Evolutionary conservation across 1,139 yeast species (phyloP).

Genomic region (Hemisphaericaspora subhashii): DNA sequence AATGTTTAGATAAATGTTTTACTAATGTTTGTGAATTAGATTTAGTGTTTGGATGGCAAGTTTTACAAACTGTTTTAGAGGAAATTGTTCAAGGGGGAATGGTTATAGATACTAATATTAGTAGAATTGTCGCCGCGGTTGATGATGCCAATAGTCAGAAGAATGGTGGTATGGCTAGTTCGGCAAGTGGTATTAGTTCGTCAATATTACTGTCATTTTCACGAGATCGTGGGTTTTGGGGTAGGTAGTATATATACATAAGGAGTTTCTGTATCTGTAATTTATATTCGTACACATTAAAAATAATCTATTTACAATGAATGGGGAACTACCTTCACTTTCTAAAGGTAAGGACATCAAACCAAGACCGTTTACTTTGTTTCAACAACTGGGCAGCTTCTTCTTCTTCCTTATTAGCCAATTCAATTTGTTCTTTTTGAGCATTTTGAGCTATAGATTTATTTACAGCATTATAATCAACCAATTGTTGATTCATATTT

Average conservation of each 20-base stretch:
- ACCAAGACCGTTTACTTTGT: constrained; percentile 30
- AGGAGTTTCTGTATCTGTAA: neutral
- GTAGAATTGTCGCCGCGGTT: constrained; percentile 79
- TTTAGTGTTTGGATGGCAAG: constrained; percentile 97
- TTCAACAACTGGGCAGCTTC: constrained; percentile 32
- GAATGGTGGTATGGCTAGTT: constrained; percentile 12
- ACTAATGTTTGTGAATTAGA: constrained; percentile 94
- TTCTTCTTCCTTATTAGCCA: constrained; percentile 30
- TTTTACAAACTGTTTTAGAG: constrained; percentile 83
- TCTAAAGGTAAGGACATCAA: constrained; percentile 21
- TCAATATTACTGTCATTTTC: constrained; percentile 46
- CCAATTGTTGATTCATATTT: constrained; percentile 37
- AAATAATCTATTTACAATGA: constrained; percentile 6
- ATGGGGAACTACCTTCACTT: constrained; percentile 1
- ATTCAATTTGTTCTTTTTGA: constrained; percentile 41
- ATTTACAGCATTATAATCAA: constrained; percentile 52
- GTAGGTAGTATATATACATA: constrained; percentile 17
- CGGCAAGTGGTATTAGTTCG: constrained; percentile 17
- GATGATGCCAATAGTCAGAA: constrained; percentile 59
- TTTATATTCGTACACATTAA: constrained; percentile 2
- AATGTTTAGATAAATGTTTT: constrained; percentile 88
- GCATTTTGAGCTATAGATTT: constrained; percentile 46
- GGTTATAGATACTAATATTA: constrained; percentile 94
- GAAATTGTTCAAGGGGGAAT: constrained; percentile 97
- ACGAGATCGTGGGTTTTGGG: constrained; percentile 50